These are phyloP conservation scores for Hortiboletus flavorubellus DNA, from an alignment of 768 basidiomycete genomes.

Conservation along the genomic window DNA sequence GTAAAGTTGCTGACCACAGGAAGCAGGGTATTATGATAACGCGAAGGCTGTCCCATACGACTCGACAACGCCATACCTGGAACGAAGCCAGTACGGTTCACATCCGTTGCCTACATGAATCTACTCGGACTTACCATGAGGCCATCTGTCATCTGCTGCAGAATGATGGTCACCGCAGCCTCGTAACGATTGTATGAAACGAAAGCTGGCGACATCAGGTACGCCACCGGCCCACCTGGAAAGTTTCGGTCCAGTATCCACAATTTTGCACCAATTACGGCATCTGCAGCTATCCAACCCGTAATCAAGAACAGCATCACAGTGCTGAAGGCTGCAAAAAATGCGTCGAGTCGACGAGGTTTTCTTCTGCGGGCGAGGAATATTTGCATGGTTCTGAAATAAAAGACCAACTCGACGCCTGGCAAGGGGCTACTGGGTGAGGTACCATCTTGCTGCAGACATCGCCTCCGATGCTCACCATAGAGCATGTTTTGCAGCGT, in stretches of 20 bases:
- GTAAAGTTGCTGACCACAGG: constrained; percentile 14
- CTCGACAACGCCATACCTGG: constrained; percentile 36
- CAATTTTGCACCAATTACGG: constrained; percentile 17
- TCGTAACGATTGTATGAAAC: constrained; percentile 18
- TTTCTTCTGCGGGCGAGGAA: no score
- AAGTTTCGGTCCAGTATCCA: constrained; percentile 30
- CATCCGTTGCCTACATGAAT: neutral
- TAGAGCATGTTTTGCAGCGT: no score
- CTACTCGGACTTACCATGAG: constrained; percentile 14
- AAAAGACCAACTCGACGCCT: no score
- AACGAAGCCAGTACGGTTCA: neutral
- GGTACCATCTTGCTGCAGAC: no score
- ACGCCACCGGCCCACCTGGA: constrained; percentile 25
- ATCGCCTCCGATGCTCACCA: no score
- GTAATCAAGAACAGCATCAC: neutral
- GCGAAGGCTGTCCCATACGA: constrained; percentile 28
- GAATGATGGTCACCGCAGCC: constrained; percentile 17
- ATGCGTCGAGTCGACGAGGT: no score
- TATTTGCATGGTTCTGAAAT: no score
- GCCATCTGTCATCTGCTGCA: constrained; percentile 33
- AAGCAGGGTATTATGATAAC: constrained; percentile 10
- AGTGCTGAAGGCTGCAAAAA: neutral
- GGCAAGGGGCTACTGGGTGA: no score
- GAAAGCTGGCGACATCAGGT: constrained; percentile 5
- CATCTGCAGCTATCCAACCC: neutral